Conservation (phyloP, 306 rosid genomes). For the Comarum palustre region DNA sequence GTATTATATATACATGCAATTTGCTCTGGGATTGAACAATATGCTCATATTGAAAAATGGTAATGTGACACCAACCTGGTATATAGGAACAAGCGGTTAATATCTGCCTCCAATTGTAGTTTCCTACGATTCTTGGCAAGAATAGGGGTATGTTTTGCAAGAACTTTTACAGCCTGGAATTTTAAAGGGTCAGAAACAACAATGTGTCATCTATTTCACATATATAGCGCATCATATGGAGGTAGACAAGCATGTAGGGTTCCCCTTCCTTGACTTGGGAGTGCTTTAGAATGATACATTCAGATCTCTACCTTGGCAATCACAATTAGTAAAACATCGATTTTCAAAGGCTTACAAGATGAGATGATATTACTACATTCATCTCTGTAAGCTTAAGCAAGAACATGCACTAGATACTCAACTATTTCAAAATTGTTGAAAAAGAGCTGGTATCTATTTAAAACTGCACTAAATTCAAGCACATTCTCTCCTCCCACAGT, state of each 20-base stretch:
- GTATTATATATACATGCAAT: neutral
- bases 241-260: neutral
- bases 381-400: neutral
- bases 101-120: slow-evolving; percentile 73
- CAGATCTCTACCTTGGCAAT: neutral
- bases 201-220: neutral
- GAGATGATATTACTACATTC: neutral
- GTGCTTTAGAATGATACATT: neutral
- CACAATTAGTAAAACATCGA: neutral
- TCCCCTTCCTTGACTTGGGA: neutral
- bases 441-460: neutral
- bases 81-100: slow-evolving; percentile 77
- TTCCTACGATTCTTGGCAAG: slow-evolving; percentile 69
- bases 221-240: neutral
- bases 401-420: neutral
- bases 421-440: neutral
- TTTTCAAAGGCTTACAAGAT: neutral
- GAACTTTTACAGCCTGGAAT: slow-evolving; percentile 57
- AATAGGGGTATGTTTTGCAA: slow-evolving; percentile 52
- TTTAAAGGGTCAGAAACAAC: slow-evolving; percentile 12
- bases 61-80: slow-evolving; percentile 48
- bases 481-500: too few species aligned
- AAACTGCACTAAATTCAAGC: too few species aligned
- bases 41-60: neutral
- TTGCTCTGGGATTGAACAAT: neutral